A percentile compares a stretch with the other conserved stretches of the same genome.
Conservation (phyloP, 73 alveolate species). For the Paramecium primaurelia region DNA sequence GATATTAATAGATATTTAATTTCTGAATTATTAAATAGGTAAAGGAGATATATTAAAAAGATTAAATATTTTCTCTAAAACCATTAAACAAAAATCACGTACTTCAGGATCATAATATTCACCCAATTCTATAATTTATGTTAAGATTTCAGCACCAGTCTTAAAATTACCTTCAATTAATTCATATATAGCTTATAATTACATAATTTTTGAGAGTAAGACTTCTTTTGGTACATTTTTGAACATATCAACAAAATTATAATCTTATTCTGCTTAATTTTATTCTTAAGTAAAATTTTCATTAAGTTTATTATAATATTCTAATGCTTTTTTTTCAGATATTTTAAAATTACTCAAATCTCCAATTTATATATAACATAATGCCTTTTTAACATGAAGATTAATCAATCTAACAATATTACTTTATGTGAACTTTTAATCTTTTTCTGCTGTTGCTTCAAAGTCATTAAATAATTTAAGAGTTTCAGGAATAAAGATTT, state of each 20-base stretch:
- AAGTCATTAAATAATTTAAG: slow-evolving; percentile 14
- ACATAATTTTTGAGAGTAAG: background rate
- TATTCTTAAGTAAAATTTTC: background rate
- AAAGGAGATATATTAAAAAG: background rate
- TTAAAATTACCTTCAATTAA: slow-evolving; percentile 10
- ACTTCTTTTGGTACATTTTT: slow-evolving; percentile 46
- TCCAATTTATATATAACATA: slow-evolving; percentile 37
- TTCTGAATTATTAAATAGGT: slow-evolving; percentile 8
- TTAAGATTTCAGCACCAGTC: slow-evolving; percentile 24
- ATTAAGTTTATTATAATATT: background rate
- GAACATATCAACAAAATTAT: slow-evolving; percentile 40
- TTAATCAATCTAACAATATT: slow-evolving; percentile 20
- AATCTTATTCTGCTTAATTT: background rate
- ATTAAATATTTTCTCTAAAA: slow-evolving; percentile 18
- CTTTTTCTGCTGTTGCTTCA: slow-evolving; percentile 25
- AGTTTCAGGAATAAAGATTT: slow-evolving; percentile 43
- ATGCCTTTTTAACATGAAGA: slow-evolving; percentile 30
- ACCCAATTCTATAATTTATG: slow-evolving; percentile 23
- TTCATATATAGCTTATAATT: slow-evolving; percentile 21
- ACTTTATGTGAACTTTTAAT: background rate
- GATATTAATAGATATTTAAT: background rate
- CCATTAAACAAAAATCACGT: slow-evolving; percentile 19
- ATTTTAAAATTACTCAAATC: slow-evolving; percentile 8
- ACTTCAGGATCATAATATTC: slow-evolving; percentile 51
- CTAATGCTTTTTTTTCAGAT: slow-evolving; percentile 21